Base-by-base conservation (phyloP, 129 eudicot species). In the Artemisia tridentata region DNA sequence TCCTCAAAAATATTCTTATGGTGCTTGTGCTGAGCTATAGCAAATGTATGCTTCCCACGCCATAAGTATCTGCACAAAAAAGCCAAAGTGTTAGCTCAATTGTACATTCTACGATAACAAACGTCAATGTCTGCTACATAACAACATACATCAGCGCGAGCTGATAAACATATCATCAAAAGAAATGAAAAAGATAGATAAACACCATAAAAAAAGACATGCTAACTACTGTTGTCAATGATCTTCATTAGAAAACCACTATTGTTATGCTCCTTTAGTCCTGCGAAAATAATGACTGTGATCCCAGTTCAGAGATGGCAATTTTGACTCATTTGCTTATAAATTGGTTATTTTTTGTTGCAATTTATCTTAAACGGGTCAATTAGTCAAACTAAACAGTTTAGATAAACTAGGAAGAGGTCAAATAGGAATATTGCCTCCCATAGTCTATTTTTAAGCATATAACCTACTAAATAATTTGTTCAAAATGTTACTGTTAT, bases 21-120 rank as follows among this genome's bases (percentile, higher is more conserved):
- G 78, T 95, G 97, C 80, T 95, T 95, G 71, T 95, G 99, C 78
- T 90, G 97, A 43, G 99, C 93, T 85, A 95, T 95, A 14, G 99
- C 93, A 78, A 90, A 95, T 11, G 99, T 90, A 81, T 95, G 70
- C 86, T 90, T 90, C 76, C 86, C 97, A 75, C 99, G 97, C 99
- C 99, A 95, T 70, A 95, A 75, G 64, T 95, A 95, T 74, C 97
- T 95, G 82, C 69, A 84, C 45, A 19, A 16, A 63, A 19, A 75
- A 25, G 16, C 12, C 64, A 25, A 58, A 58, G 25, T 10, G 52
- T 54, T 53, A 27, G n/a, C 60, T 21, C 48, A 68, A 68, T 2
- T n/a, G 11, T 16, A 20, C 23, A 5, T 16, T 11, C 67, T 14
- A 29, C 67, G 54, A 34, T 18, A 31, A 69, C n/a, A 6, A 34